Evolutionary conservation across 495 filamentous ascomycete species (phyloP).

Genomic region (Cudoniella acicularis): DNA sequence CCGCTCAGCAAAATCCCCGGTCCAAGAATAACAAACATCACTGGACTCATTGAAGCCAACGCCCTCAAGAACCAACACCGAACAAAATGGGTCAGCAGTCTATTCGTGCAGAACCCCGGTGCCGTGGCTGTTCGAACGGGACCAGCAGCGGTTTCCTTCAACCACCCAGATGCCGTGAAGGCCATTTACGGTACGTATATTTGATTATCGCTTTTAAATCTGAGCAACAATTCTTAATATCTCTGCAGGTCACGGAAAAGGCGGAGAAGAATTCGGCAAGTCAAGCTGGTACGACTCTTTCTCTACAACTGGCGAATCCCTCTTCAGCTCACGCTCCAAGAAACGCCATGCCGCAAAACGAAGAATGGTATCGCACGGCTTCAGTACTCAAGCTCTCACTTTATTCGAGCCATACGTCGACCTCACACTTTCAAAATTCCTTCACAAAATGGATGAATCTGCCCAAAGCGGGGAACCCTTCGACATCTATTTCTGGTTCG

Average conservation of each 20-base stretch:
- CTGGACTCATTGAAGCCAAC: slow-evolving; percentile 2
- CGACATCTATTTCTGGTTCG: slow-evolving; percentile 15
- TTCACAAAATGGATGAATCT: slow-evolving; percentile 10
- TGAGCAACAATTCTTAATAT: not conserved
- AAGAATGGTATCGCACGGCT: slow-evolving; percentile 12
- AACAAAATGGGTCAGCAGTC: slow-evolving; percentile 2
- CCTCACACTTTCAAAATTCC: slow-evolving; percentile 8
- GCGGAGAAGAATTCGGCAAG: slow-evolving; percentile 10
- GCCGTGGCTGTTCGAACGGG: slow-evolving; percentile 7
- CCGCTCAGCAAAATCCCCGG: slow-evolving; percentile 9
- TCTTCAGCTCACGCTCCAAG: slow-evolving; percentile 11
- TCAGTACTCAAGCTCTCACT: slow-evolving; percentile 6
- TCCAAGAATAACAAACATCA: slow-evolving; percentile 5
- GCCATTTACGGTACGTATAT: slow-evolving; percentile 12
- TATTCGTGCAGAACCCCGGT: slow-evolving; percentile 6
- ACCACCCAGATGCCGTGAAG: slow-evolving; percentile 13
- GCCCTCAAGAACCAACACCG: slow-evolving; percentile 8
- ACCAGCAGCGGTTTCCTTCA: slow-evolving; percentile 7
- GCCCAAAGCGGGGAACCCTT: slow-evolving; percentile 6
- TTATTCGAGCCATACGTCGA: slow-evolving; percentile 11
- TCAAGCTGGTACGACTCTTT: slow-evolving; percentile 15
- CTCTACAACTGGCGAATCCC: slow-evolving; percentile 11
- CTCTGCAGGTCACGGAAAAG: slow-evolving; percentile 13
- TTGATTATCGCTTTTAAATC: too few species aligned
- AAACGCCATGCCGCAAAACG: slow-evolving; percentile 11